phyloP scores from a whole-genome alignment of 306 rosid genomes.

The Coriaria nepalensis region DNA sequence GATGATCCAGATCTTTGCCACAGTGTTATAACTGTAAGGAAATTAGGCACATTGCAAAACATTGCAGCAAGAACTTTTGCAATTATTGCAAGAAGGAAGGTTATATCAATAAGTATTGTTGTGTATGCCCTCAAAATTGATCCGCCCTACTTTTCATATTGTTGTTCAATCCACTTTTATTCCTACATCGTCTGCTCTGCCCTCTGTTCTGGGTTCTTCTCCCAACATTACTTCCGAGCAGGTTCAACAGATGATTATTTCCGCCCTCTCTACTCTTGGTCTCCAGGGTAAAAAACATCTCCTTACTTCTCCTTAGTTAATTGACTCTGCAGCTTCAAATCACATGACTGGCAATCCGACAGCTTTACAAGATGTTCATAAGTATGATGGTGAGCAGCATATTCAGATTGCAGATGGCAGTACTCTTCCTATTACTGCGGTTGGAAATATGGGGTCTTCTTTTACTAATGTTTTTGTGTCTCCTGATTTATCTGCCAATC shows the following conservation, averaged over 20 bases:
- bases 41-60: not conserved
- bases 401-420: not conserved
- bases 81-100: not conserved
- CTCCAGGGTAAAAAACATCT: no score
- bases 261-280: not conserved
- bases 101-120: not conserved
- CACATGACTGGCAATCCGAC: not conserved
- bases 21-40: not conserved
- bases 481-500: not conserved
- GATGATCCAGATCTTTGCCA: no score
- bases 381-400: no score
- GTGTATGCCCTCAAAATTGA: not conserved
- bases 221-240: not conserved
- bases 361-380: no score
- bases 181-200: not conserved
- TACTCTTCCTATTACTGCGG: no score
- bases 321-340: not conserved
- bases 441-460: not conserved
- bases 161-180: not conserved
- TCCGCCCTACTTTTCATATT: not conserved
- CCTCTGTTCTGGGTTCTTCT: no score
- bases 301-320: not conserved
- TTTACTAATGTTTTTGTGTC: not conserved
- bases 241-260: not conserved
- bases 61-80: not conserved